Evolutionary conservation across 345 rosid species (phyloP), one percentile per base, ranked within the genome.

Genomic region (Cardamine chenopodiifolia): DNA sequence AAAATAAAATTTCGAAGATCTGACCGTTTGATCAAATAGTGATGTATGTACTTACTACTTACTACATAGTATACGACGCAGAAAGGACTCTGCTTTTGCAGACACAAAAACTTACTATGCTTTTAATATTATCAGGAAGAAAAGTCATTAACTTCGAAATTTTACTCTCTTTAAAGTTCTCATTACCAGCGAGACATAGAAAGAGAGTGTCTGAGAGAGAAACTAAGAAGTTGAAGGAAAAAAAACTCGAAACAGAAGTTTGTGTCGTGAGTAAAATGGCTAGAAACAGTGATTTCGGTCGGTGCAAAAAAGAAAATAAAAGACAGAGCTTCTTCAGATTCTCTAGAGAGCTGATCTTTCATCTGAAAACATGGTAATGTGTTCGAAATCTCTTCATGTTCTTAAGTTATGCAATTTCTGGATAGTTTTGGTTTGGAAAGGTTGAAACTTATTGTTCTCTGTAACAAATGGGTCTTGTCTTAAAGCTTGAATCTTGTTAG

Each of bases 261-360:
- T 23, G 2, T 13, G 8, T 7, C 10, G 31, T 8, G 17, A 53
- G 58, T 13, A 26, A 54, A 29, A 54, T 54, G 58, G 59, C 34
- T 6, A 54, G 18, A 2, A 54, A 54, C 59, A 54, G 17, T 14
- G 34, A 26, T 8, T 26, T 26, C 26, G 59, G 17, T 25, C 2
- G 1, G 10, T 25, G 58, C 4, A 54, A 3, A 26, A 34, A 54
- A 25, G 34, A 26, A 14, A 28, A 8, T 8, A 54, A 26, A 19
- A 54, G 59, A 54, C 5, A 26, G 34, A 25, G 59, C 59, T 54
- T 54, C 59, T 54, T 54, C 19, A 54, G 34, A 31, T 54, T 26
- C 18, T 54, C 8, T 19, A 26, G 34, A 26, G 59, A 14, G 59
- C 4, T 6, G 10, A 53, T 53, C 4, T 14, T 53, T 54, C 34